Base-by-base conservation (phyloP, 1,284 basidiomycete species). In the Puccinia coronata region DNA sequence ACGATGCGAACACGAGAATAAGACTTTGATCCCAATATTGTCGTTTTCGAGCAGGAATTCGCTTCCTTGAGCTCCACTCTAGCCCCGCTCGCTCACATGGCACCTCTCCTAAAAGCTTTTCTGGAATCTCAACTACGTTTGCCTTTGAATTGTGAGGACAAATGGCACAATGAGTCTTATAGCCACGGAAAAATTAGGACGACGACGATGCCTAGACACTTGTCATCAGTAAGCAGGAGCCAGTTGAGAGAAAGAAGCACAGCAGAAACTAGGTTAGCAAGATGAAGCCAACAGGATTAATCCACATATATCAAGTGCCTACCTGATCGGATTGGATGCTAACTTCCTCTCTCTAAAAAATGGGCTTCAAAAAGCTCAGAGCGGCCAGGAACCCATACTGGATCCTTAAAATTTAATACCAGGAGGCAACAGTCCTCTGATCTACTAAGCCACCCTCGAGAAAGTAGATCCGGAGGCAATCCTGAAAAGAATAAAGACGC, bases 61-160 rank as follows among this genome's bases (percentile, higher is more conserved):
- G 43, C 47, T 47, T 49, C 43, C 47, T 70, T 70, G 47, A 70
- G 49, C 34, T 70, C 67, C 23, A 25, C 67, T 8, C 28, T 70
- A 34, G 67, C n/a, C 23, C 67, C 67, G n/a, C 47, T 70, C 28
- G 9, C 25, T 49, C 67, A 28, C 36, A 47, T 70, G 67, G 43
- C 67, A 34, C 67, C 67, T 70, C 67, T 70, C 28, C 28, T 70
- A 18, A 23, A 70, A 70, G 43, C 67, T 49, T 47, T 70, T 23
- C 67, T 70, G 20, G 67, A 70, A 70, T 70, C 67, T 49, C 43
- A 70, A 49, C 67, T 70, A 1, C 67, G 47, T 34, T 70, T 43
- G 14, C 41, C 43, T 70, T 51, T 25, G 41, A 70, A 18, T 4
- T 25, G 11, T n/a, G 28, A 41, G 41, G 61, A 47, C 47, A 36